Evolutionary conservation across 306 rosid genomes (phyloP), one percentile per base, ranked within the genome.

Genomic region (Biancaea sappan): DNA sequence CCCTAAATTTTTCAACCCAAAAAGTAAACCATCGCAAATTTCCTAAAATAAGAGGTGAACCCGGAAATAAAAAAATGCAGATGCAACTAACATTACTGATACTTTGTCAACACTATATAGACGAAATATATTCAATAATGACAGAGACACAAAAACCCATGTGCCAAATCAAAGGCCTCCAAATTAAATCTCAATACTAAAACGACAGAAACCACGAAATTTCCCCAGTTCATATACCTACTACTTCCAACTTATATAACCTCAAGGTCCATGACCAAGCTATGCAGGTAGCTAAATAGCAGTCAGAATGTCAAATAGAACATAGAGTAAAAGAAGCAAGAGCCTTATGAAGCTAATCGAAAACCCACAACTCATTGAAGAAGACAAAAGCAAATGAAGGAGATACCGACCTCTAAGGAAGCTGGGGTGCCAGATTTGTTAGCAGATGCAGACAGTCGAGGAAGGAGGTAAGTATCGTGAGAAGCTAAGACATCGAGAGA

Each of bases 371-470:
- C 34, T 63, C 47, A 59, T 5, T 14, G 0, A 14, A 21, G 24
- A 63, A 48, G 37, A 60, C 4, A 41, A 21, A 50, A 63, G 38
- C 8, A 71, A 56, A 35, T 35, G 74, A 38, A 54, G 4, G 64
- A 59, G 78, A 53, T 40, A 61, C 61, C 41, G 44, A 70, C 75
- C 62, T 69, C 29, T 2, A 60, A 40, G 71, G 32, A 64, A 65
- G 56, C 12, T 15, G 53, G 31, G 51, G 71, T 13, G 66, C 4
- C 2, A 29, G 34, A 37, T 31, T 50, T 51, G 56, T 26, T 5
- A 24, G 62, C 21, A 61, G 41, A 21, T 8, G 35, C 6, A 41
- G 4, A 32, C 0, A 16, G 47, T 28, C 43, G 65, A 7, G 24
- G 4, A 38, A 24, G 14, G 16, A 57, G 5, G 47, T 3, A 34